These are phyloP conservation scores for Naganishia vaughanmartiniae DNA, from an alignment of 768 basidiomycete genomes.

Conservation along the genomic window DNA sequence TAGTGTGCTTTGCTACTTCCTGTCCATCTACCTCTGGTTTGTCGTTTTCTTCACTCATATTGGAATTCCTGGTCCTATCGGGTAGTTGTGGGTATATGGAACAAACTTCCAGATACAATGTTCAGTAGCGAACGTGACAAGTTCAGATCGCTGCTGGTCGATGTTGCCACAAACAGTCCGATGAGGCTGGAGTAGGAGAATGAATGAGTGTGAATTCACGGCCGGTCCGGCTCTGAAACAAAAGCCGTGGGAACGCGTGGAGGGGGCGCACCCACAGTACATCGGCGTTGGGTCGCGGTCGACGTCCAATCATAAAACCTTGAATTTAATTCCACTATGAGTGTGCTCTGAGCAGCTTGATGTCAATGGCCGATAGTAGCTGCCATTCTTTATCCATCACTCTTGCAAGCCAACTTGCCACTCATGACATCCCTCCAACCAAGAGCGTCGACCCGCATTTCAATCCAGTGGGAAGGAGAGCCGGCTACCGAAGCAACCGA, in stretches of 20 bases:
- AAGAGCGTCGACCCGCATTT: slow-evolving; percentile 37
- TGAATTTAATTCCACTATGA: neutral
- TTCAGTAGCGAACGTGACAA: neutral
- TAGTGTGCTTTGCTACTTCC: slow-evolving; percentile 54
- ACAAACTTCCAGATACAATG: too few relatives aligned
- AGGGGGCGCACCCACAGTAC: neutral
- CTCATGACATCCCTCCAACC: neutral
- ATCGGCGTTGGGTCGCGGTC: neutral
- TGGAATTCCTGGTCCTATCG: neutral
- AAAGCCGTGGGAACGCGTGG: neutral
- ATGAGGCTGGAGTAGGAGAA: neutral
- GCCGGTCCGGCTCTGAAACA: slow-evolving; percentile 7
- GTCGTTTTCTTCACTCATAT: slow-evolving; percentile 17
- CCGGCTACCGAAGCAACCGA: slow-evolving; percentile 37
- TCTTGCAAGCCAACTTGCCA: too few relatives aligned
- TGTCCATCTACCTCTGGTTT: slow-evolving; percentile 42
- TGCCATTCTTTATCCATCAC: too few relatives aligned
- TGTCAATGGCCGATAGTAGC: too few relatives aligned
- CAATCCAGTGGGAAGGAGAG: slow-evolving; percentile 36
- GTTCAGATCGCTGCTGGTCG: neutral
- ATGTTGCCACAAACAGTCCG: neutral
- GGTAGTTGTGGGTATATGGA: neutral
- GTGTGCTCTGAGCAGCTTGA: too few relatives aligned
- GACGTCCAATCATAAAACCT: neutral
- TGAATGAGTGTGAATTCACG: neutral